Evolutionary conservation across 1,284 basidiomycete species (phyloP).

Genomic region (Coniophora puteana): DNA sequence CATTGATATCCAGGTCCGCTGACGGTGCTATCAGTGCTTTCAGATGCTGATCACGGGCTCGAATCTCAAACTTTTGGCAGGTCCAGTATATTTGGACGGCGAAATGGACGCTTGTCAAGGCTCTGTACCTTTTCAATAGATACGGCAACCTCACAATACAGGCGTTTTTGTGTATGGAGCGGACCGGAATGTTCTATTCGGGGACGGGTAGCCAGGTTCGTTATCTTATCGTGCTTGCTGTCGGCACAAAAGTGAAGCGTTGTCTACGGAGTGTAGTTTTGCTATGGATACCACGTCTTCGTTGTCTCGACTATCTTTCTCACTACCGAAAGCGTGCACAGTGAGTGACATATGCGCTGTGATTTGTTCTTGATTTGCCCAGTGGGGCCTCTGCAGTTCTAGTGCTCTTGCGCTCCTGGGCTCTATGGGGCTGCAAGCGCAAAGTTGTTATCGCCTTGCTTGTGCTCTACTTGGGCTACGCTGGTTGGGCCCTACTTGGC

Average conservation of each 20-base stretch:
- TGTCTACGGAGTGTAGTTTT: not conserved
- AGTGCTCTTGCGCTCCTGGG: slow-evolving; percentile 1
- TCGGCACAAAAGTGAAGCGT: not conserved
- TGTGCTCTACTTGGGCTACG: not conserved
- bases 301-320: not conserved
- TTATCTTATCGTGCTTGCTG: not conserved
- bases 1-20: no score
- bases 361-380: not conserved
- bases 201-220: not conserved
- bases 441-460: not conserved
- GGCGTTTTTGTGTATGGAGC: not conserved
- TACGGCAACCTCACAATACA: not conserved
- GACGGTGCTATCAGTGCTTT: no score
- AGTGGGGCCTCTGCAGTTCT: not conserved
- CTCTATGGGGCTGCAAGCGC: not conserved
- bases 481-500: no score
- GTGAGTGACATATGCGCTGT: not conserved
- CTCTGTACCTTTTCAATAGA: not conserved
- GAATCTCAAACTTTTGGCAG: not conserved
- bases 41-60: no score
- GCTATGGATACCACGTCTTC: not conserved
- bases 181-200: not conserved
- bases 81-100: not conserved
- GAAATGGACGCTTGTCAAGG: not conserved
- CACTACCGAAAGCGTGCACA: not conserved